Base-by-base conservation (phyloP, 2,329 filamentous ascomycete species). In the Aspergillus awamori region DNA sequence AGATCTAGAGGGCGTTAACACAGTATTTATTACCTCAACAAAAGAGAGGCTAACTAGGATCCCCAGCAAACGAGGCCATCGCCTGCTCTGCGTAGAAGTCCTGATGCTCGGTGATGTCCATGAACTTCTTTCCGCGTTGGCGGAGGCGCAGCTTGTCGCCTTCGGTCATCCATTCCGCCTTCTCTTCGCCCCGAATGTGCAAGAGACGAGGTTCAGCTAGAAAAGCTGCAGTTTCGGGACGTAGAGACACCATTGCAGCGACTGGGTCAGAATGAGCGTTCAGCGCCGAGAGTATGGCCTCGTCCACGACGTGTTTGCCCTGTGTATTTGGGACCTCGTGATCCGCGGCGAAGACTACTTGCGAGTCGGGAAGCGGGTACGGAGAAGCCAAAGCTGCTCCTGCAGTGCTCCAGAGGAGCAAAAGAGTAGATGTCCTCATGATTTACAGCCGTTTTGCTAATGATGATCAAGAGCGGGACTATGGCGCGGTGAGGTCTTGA, bases 131-230 rank as follows among this genome's bases (percentile, higher is more conserved):
- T 4, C 53, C 53, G 39, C 43, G 15, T 11, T 33, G 53, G 24
- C 53, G 53, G 24, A 56, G 53, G 17, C 26, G 28, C 24, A 56
- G 15, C 53, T 56, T 56, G 28, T 56, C 53, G 26, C 53, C 53
- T 30, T 56, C 53, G 17, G 53, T 56, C 53, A 56, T 56, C 53
- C 53, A 56, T 22, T 56, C 33, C 39, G 53, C 26, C 24, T 36
- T 41, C 8, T 39, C 8, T 33, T 47, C 53, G 11, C 53, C 53
- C 3, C 53, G 17, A 41, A 56, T 28, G 17, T 56, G 53, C 39
- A 56, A 4, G 5, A 56, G 39, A 13, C 53, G 53, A 10, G 53
- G 53, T n/a, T 47, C 24, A 26, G 53, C 53, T 3, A 56, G 41
- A 8, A 56, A 30, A 3, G 41, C 28, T 11, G 53, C 53, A 5